Evolutionary conservation across 2,329 filamentous ascomycete genomes (phyloP), one percentile per base, ranked within the genome.

Genomic region (Monosporascus cannonballus): DNA sequence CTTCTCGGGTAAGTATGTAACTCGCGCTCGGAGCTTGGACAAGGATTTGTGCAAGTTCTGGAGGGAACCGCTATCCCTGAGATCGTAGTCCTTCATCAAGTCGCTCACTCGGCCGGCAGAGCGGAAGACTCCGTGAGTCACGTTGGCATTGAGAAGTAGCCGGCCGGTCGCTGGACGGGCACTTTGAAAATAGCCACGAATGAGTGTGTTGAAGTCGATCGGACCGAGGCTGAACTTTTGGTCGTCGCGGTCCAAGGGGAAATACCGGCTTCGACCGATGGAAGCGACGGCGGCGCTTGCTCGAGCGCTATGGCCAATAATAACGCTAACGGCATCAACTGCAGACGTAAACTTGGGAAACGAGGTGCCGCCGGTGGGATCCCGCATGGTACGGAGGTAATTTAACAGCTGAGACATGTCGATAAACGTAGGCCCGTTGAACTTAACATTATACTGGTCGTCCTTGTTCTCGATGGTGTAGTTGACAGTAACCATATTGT

Each of bases 141-240:
- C 75, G 52, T 84, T 83, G 47, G 72, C 70, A 55, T 84, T 84
- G 25, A 83, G 66, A 0, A 84, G 70, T 1, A 83, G 59, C 0
- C 78, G 71, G 2, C 78, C 79, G 0, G 80, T 83, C 0, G 75
- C 75, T 1, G 78, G 68, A 6, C 79, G 76, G 3, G 76, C 71
- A 34, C 78, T 81, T 60, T 80, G 77, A 52, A 81, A 81, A 58
- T 78, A 82, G 1, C 80, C 80, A 17, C 79, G 74, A 1, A 77
- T 66, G 30, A 78, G 72, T 7, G 68, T 45, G 20, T 77, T 67
- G 7, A 66, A 66, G 0, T 60, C 60, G 0, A 68, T 64, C 5
- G 51, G 41, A 6, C 60, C 61, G 4, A 76, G 59, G 0, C 62
- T 50, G 0, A 52, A 44, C 1, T 55, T 58, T 22, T 72, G 68